Evolutionary conservation across 1,139 yeast species (phyloP).

Genomic region (Debaryomyces psychrophilus): DNA sequence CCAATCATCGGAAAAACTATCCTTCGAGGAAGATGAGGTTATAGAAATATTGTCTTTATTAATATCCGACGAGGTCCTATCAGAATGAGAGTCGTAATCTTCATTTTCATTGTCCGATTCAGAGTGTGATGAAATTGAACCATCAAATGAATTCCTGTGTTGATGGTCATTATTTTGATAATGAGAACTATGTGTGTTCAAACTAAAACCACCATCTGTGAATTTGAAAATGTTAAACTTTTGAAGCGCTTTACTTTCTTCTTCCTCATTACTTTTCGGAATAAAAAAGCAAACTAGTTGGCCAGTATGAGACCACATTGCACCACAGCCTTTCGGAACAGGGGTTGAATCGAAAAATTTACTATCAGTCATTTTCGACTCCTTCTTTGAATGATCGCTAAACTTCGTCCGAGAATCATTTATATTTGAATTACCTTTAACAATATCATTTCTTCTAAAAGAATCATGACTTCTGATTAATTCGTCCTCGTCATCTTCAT

Average conservation of each 20-base stretch:
- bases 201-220: conserved; percentile 42
- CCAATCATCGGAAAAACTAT: conserved; percentile 55
- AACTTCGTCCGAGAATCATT: conserved; percentile 19
- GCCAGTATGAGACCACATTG: conserved; percentile 81
- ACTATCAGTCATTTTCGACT: conserved; percentile 16
- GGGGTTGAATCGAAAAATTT: conserved; percentile 74
- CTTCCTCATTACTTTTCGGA: conserved; percentile 48
- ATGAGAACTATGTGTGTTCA: conserved; percentile 22
- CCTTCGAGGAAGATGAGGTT: conserved; percentile 39
- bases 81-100: conserved; percentile 11
- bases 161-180: conserved; percentile 20
- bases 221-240: conserved; percentile 42
- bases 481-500: conserved; percentile 30
- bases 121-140: conserved; percentile 16
- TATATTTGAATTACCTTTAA: conserved; percentile 15
- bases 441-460: conserved; percentile 18
- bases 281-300: conserved; percentile 80
- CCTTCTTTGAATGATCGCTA: conserved; percentile 18
- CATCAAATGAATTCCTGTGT: conserved; percentile 11
- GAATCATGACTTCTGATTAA: conserved; percentile 22
- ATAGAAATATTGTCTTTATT: conserved; percentile 14
- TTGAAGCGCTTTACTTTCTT: conserved; percentile 29
- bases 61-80: not conserved
- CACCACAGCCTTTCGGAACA: conserved; percentile 92
- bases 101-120: conserved; percentile 22